Percentiles rank a stretch among this genome's conserved stretches.
These are phyloP conservation scores for Epichloe glyceriae DNA, from an alignment of 2,329 filamentous ascomycete species.

Conservation along the genomic window DNA sequence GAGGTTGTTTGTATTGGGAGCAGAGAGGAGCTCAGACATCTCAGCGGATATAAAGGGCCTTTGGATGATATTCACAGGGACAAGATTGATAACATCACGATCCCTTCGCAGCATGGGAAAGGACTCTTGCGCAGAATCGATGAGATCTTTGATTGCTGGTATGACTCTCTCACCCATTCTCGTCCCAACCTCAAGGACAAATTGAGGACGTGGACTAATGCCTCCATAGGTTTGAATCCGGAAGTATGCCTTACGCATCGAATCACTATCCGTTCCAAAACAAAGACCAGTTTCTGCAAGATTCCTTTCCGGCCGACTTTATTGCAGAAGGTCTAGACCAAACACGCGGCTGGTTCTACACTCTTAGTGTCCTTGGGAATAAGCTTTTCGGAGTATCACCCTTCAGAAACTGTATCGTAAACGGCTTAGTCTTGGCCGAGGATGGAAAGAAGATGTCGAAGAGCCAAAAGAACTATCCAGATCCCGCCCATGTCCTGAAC, in stretches of 20 bases:
- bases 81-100: conserved; percentile 15
- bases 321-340: conserved; percentile 17
- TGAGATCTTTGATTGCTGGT: conserved; percentile 18
- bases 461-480: conserved; percentile 16
- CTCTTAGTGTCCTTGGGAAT: conserved; percentile 14
- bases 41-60: conserved; percentile 13
- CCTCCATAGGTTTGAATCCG: conserved; percentile 12
- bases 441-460: conserved; percentile 19
- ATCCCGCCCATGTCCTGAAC: conserved; percentile 11
- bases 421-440: conserved; percentile 16
- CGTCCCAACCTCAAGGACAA: too few species aligned
- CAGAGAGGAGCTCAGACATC: conserved; percentile 12
- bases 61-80: conserved; percentile 13
- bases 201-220: not conserved
- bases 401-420: conserved; percentile 17
- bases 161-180: not conserved
- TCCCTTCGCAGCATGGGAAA: conserved; percentile 14
- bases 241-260: conserved; percentile 15
- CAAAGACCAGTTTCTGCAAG: conserved; percentile 10
- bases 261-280: conserved; percentile 16
- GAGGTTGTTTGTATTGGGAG: conserved; percentile 14
- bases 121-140: conserved; percentile 10
- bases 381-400: conserved; percentile 14
- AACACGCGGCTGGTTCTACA: conserved; percentile 18
- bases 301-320: conserved; percentile 15